Percentiles rank a stretch among this genome's conserved stretches.
Conservation (phyloP, 495 filamentous ascomycete species). For the Trichocladium uniseriatum region DNA sequence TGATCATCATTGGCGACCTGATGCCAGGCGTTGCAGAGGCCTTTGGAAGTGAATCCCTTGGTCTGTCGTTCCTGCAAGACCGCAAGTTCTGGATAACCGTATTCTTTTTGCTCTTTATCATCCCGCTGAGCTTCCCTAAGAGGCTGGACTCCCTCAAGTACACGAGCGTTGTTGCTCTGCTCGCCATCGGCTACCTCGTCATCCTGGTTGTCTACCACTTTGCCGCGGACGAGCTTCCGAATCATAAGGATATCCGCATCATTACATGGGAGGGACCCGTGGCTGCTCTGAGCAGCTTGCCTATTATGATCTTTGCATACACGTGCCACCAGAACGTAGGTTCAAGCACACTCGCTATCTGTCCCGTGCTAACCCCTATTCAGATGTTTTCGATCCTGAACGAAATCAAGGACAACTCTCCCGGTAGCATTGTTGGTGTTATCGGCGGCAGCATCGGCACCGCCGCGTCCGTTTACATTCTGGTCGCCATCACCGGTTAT, state of each 20-base stretch:
- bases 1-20: constrained; percentile 96
- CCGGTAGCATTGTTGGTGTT: constrained; percentile 65
- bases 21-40: constrained; percentile 91
- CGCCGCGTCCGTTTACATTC: constrained; percentile 69
- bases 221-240: constrained; percentile 62
- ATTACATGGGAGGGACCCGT: constrained; percentile 71
- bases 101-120: constrained; percentile 91
- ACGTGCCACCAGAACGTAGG: constrained; percentile 96
- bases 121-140: constrained; percentile 84
- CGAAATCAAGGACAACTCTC: constrained; percentile 80
- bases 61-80: constrained; percentile 65
- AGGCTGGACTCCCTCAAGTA: constrained; percentile 93
- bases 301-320: constrained; percentile 95
- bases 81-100: constrained; percentile 97
- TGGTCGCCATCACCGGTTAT: constrained; percentile 92
- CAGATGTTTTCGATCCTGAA: constrained; percentile 99
- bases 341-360: neutral
- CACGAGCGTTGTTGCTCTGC: constrained; percentile 81
- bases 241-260: constrained; percentile 62
- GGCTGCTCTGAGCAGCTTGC: constrained; percentile 72
- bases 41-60: constrained; percentile 46
- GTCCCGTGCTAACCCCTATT: neutral
- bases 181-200: constrained; percentile 90
- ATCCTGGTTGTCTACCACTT: constrained; percentile 89
- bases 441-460: constrained; percentile 75